Conservation (phyloP, 345 rosid genomes). For the Boechera divaricarpa region DNA sequence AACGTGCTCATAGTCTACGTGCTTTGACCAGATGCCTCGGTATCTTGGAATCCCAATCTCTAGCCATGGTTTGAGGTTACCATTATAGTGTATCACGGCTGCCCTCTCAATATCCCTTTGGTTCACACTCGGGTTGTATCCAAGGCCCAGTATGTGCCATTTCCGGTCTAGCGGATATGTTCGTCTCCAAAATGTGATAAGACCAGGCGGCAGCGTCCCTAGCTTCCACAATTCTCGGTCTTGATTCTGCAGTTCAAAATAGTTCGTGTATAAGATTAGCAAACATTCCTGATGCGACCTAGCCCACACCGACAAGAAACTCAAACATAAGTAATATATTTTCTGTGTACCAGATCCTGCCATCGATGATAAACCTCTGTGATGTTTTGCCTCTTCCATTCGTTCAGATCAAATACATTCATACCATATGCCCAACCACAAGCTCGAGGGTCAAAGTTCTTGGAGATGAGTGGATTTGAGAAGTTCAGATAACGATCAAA, state of each 20-base stretch:
- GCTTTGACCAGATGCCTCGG: constrained; percentile 60
- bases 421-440: constrained; percentile 99
- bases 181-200: constrained; percentile 78
- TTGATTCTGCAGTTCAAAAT: constrained; percentile 59
- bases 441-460: constrained; percentile 87
- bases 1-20: constrained; percentile 61
- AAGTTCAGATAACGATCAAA: constrained; percentile 97
- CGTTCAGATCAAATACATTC: constrained; percentile 87
- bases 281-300: constrained; percentile 25
- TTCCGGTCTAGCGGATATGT: constrained; percentile 60
- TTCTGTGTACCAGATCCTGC: constrained; percentile 84
- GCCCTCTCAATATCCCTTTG: constrained; percentile 75
- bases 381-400: constrained; percentile 91
- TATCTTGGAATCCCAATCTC: constrained; percentile 76
- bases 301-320: constrained; percentile 25
- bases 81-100: constrained; percentile 80
- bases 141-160: constrained; percentile 89
- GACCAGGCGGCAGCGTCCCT: constrained; percentile 89
- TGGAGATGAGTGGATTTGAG: constrained; percentile 90
- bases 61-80: constrained; percentile 90
- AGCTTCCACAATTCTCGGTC: constrained; percentile 79
- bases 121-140: constrained; percentile 76
- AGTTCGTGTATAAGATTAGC: constrained; percentile 7
- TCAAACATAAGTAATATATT: constrained; percentile 11
- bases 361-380: constrained; percentile 88